Evolutionary conservation across 2,329 filamentous ascomycete species (phyloP), one percentile per base, ranked within the genome.

Genomic region (Graphiopsis chlorocephala): DNA sequence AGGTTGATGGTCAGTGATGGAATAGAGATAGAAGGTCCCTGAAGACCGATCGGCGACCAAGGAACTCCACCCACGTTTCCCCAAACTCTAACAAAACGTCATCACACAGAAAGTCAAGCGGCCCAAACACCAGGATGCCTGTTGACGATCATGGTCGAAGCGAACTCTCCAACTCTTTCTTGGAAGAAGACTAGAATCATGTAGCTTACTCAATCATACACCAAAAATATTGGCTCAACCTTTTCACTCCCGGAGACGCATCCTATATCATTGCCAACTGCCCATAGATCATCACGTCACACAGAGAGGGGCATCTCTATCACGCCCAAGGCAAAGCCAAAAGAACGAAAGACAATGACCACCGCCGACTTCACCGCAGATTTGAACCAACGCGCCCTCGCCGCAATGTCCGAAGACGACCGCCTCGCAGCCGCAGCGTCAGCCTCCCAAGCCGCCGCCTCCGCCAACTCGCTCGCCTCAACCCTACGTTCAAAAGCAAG

Each of bases 401-500:
- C 31, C 47, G 20, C 26, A 5, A 61, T 65, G 57, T 48, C 63
- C 26, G n/a, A 65, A 53, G 35, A 55, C 38, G 63, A 65, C 23
- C 63, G 63, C 33, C 56, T 61, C 25, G 50, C 57, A 8, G 50
- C 55, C 29, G 63, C 63, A 17, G 56, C 56, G 10, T 61, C 56
- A 12, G 56, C 58, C 28, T 31, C 42, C 25, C 45, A 65, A 60
- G 56, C 67, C 28, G 63, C 58, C 25, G n/a, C 45, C 25, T 33
- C 57, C 17, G 62, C 63, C 29, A 48, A 61, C 45, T 31, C 35
- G 20, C 26, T 38, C 26, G 63, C 63, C 6, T 26, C 47, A 8
- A 58, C 35, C 28, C 65, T 73, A 7, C 69, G 67, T 23, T 66
- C 70, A 8, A 69, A 72, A 65, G 69, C 69, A 23, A 59, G 57